Evolutionary conservation across 2,329 filamentous ascomycete genomes (phyloP), one percentile per base, ranked within the genome.

Genomic region (Orbilia ellipsospora): DNA sequence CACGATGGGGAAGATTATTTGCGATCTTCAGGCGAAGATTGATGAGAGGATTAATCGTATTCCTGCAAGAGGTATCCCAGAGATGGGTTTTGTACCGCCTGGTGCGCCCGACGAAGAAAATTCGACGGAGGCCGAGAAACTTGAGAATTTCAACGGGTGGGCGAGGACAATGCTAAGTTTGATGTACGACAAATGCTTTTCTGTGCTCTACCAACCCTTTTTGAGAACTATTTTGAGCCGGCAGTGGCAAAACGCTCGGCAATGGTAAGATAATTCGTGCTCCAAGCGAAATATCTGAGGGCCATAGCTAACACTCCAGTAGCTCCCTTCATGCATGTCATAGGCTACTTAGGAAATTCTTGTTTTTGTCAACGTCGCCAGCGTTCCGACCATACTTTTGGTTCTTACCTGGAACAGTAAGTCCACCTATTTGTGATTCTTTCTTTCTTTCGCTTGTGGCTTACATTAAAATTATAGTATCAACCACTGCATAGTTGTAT

Each of bases 401-500:
- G 79, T 79, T 79, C 56, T 78, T 78, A 48, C 79, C 79, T 1
- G 79, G 78, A 26, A 80, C 79, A 6, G 67, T 77, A 65, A 57
- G 72, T 70, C 40, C 55, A 15, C 36, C 51, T 62, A 8, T 15
- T 57, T 28, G 57, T 20, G 15, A 51, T 20, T 52, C 18, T 57
- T 40, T 26, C 15, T 26, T 50, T 36, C 52, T 36, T 44, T n/a
- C 13, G 28, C 57, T 75, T 16, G 63, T 36, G 20, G 26, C 48
- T 20, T 20, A 23, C 48, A 52, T 36, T 4, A 55, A 42, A 28
- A 54, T 31, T 60, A 26, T 44, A 75, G 72, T 79, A 78, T 66
- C 79, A 80, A 57, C 79, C 79, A 20, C 77, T 80, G 1, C 79
- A 80, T 63, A 78, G 78, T 18, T 78, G 77, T 23, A 79, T 80